These are phyloP conservation scores for Penicillium vulpinum DNA, from an alignment of 2,329 filamentous ascomycete species.

Conservation along the genomic window DNA sequence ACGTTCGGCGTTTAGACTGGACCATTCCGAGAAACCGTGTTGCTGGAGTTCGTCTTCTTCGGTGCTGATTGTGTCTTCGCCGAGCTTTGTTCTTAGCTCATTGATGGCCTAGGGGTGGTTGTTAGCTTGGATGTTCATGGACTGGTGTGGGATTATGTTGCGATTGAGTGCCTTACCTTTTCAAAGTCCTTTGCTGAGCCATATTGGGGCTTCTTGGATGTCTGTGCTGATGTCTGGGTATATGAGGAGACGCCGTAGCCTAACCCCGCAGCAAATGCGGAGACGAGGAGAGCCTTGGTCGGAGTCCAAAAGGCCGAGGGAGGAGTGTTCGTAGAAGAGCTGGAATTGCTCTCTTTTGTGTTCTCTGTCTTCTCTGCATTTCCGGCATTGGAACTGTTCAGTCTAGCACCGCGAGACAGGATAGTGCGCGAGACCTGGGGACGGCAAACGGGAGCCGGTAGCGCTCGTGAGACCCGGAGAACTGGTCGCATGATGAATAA, in stretches of 20 bases:
- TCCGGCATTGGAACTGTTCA: slow-evolving; percentile 18
- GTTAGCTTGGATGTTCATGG: not conserved
- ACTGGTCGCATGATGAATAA: slow-evolving; percentile 25
- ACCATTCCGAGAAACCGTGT: slow-evolving; percentile 72
- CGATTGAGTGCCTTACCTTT: slow-evolving; percentile 30
- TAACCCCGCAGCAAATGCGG: slow-evolving; percentile 52
- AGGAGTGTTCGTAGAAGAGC: slow-evolving; percentile 12
- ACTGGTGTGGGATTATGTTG: not conserved
- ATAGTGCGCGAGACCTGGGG: slow-evolving; percentile 16
- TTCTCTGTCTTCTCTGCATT: slow-evolving; percentile 8
- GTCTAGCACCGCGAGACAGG: slow-evolving; percentile 14
- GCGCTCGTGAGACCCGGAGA: slow-evolving; percentile 23
- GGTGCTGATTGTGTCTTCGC: slow-evolving; percentile 61
- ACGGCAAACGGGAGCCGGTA: slow-evolving; percentile 29
- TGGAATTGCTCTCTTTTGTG: slow-evolving; percentile 7
- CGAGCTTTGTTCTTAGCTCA: slow-evolving; percentile 55
- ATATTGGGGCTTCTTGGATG: slow-evolving; percentile 35
- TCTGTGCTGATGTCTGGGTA: slow-evolving; percentile 29
- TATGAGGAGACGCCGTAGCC: slow-evolving; percentile 54
- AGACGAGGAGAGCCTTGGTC: slow-evolving; percentile 49
- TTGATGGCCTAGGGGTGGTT: slow-evolving; percentile 50
- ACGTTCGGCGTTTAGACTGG: slow-evolving; percentile 63
- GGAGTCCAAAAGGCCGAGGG: slow-evolving; percentile 46
- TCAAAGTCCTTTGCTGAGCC: slow-evolving; percentile 41
- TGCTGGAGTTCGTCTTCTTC: slow-evolving; percentile 64